Conservation (phyloP, 805 yeast genomes). For the Kuraishia hungarica region DNA sequence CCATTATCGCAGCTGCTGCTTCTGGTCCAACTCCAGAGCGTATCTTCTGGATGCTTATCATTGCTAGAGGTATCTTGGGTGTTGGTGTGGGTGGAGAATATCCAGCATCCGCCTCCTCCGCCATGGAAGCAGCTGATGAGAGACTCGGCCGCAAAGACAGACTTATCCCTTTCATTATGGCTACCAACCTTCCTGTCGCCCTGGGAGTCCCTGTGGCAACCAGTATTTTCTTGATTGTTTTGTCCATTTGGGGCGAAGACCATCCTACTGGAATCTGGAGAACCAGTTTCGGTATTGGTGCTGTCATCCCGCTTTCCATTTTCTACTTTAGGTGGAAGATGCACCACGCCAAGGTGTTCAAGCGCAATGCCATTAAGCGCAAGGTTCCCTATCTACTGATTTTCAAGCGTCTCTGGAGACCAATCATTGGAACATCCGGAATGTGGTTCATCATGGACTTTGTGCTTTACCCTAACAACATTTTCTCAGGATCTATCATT, state of each 20-base stretch:
- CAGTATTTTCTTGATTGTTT: slow-evolving; percentile 33
- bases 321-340: slow-evolving; percentile 60
- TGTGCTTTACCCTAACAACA: slow-evolving; percentile 57
- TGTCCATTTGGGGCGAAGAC: slow-evolving; percentile 27
- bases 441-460: slow-evolving; percentile 62
- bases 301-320: slow-evolving; percentile 48
- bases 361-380: slow-evolving; percentile 36
- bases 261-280: slow-evolving; percentile 33
- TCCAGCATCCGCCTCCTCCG: slow-evolving; percentile 55
- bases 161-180: slow-evolving; percentile 31
- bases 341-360: slow-evolving; percentile 37
- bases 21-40: slow-evolving; percentile 40
- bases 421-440: slow-evolving; percentile 43
- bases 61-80: slow-evolving; percentile 52
- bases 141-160: slow-evolving; percentile 25
- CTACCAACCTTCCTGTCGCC: slow-evolving; percentile 37
- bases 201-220: slow-evolving; percentile 41
- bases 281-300: slow-evolving; percentile 40
- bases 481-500: slow-evolving; percentile 43
- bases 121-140: slow-evolving; percentile 52
- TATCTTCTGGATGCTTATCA: slow-evolving; percentile 41
- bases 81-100: slow-evolving; percentile 65
- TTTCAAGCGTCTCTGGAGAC: slow-evolving; percentile 37
- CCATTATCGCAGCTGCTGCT: slow-evolving; percentile 49
- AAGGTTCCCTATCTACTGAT: slow-evolving; percentile 48